phyloP scores from a whole-genome alignment of 106 monocot genomes.

The Ottelia alismoides region DNA sequence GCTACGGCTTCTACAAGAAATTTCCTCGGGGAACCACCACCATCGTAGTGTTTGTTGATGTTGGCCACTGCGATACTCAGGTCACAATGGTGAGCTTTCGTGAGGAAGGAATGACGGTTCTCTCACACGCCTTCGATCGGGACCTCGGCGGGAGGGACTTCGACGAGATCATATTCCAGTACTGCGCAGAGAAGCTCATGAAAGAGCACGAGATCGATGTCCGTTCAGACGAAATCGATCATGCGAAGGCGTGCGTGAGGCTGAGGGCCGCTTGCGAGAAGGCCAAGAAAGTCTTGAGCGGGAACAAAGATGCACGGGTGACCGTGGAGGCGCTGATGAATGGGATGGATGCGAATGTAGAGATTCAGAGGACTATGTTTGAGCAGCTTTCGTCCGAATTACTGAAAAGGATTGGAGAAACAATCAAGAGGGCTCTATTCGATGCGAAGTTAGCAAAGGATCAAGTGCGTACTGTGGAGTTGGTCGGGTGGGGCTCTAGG shows the following conservation, averaged over 20 bases:
- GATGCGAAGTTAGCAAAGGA: constrained; percentile 32
- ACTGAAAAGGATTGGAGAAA: constrained; percentile 45
- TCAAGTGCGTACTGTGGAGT: constrained; percentile 46
- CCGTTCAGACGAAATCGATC: constrained; percentile 5
- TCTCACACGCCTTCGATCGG: constrained; percentile 54
- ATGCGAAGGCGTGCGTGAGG: constrained; percentile 38
- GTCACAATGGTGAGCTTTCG: constrained; percentile 44
- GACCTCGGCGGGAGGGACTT: constrained; percentile 80
- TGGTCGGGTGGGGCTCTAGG: constrained; percentile 81
- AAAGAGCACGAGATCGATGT: constrained; percentile 61
- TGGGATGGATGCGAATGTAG: constrained; percentile 74
- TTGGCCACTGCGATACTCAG: constrained; percentile 87
- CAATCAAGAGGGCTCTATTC: constrained; percentile 45
- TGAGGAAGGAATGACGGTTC: constrained; percentile 42
- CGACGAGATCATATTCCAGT: constrained; percentile 57
- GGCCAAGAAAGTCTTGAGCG: constrained; percentile 78
- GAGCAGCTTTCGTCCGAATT: constrained; percentile 46
- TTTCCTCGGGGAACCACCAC: constrained; percentile 10
- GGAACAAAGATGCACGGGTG: constrained; percentile 51
- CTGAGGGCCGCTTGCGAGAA: constrained; percentile 71
- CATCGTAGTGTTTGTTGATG: constrained; percentile 53
- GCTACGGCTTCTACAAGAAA: constrained; percentile 65
- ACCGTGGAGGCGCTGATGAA: constrained; percentile 83
- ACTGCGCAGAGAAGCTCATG: constrained; percentile 54
- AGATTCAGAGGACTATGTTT: constrained; percentile 72